Evolutionary conservation across 805 yeast genomes (phyloP), one percentile per base, ranked within the genome.

Genomic region (Ogataea neopini): DNA sequence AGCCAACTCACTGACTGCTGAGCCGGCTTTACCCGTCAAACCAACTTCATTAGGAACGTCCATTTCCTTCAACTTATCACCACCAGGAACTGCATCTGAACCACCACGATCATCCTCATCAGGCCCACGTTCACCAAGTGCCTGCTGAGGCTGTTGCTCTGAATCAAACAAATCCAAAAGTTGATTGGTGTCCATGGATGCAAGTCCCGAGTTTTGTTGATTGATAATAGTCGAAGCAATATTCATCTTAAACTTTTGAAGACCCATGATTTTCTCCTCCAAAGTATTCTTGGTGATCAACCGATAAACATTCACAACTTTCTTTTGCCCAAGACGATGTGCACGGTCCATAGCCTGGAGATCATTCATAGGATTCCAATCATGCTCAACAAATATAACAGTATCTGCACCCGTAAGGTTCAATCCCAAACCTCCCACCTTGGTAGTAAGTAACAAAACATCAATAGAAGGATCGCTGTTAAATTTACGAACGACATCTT

Each of bases 341-440:
- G 99, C 98, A 62, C 99, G 78, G 66, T 94, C 99, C 99, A 94
- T 94, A 0, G 99, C 99, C 66, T 94, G 99, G 48, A 94, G 74
- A 72, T 94, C 99, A 62, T 89, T 94, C 98, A 95, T 94, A 20
- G 99, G 99, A 63, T 94, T 94, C 99, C 99, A 94, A 66, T 94
- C 99, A 61, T 94, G 99, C 62, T 94, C 99, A 28, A 94, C 96
- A 71, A 94, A 94, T n/a, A 94, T 94, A 39, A 94, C 99, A 0
- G 99, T 94, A 64, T 94, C 99, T 0, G 99, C 99, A 54, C 99
- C 98, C 0, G 99, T 94, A 64, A 94, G 75, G 63, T 94, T 94
- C 62, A 94, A 79, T 13, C 99, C 99, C 51, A 94, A 76, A n/a
- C 99, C 99, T 64, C 99, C 99, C 43, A 94, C 99, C 64, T 94